These are phyloP conservation scores for Aspergillus nanangensis DNA, from an alignment of 495 filamentous ascomycete species.

Conservation along the genomic window DNA sequence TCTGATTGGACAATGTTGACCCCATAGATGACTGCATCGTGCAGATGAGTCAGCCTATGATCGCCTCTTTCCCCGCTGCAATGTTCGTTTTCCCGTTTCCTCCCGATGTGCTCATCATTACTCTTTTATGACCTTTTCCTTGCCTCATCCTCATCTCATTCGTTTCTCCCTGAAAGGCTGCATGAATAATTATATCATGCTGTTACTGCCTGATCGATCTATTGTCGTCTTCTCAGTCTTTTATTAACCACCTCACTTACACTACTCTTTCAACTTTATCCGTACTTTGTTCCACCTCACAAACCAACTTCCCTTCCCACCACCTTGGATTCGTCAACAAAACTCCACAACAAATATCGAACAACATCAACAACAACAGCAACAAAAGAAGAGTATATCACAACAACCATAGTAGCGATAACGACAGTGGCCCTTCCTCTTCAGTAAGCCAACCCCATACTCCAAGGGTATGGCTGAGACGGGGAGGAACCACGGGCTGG, in stretches of 20 bases:
- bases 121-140: slow-evolving; percentile 7
- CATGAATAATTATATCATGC: too few relatives aligned
- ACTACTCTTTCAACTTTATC: too few relatives aligned
- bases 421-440: slow-evolving; percentile 3
- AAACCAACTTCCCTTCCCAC: neutral
- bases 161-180: neutral
- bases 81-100: slow-evolving; percentile 7
- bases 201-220: too few relatives aligned
- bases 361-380: neutral
- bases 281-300: too few relatives aligned
- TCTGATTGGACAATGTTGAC: neutral
- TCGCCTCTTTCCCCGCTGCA: slow-evolving; percentile 8
- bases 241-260: too few relatives aligned
- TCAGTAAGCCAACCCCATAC: slow-evolving; percentile 12
- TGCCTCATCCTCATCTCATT: slow-evolving; percentile 1
- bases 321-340: neutral
- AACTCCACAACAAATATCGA: neutral
- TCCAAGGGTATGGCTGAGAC: slow-evolving; percentile 38
- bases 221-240: too few relatives aligned
- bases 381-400: too few relatives aligned
- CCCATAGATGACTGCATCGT: slow-evolving; percentile 3
- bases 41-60: slow-evolving; percentile 3
- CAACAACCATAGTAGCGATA: neutral
- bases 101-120: slow-evolving; percentile 16
- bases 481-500: slow-evolving; percentile 29